Evolutionary conservation across 2,329 filamentous ascomycete species (phyloP).

Genomic region (Rhynchosporium agropyri): DNA sequence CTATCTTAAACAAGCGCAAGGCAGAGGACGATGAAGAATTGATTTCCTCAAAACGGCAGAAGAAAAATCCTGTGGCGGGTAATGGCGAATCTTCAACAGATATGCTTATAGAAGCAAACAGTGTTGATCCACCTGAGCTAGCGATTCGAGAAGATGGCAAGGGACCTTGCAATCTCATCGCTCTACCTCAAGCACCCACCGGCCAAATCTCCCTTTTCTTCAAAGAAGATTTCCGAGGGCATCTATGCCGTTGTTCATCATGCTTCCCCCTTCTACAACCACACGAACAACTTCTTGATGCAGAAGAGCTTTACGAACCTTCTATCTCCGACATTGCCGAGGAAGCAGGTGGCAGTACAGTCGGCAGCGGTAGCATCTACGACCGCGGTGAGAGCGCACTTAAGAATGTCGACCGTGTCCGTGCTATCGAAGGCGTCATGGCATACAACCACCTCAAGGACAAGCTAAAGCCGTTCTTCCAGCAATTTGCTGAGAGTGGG

Average conservation of each 20-base stretch:
- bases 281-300: conserved; percentile 83
- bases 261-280: conserved; percentile 75
- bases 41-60: conserved; percentile 53
- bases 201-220: conserved; percentile 81
- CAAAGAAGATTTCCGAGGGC: conserved; percentile 74
- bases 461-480: conserved; percentile 91
- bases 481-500: conserved; percentile 91
- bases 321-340: conserved; percentile 71
- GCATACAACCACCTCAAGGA: conserved; percentile 96
- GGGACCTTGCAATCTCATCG: conserved; percentile 60
- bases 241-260: conserved; percentile 78
- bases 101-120: background rate
- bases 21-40: conserved; percentile 52
- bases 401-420: conserved; percentile 87
- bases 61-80: conserved; percentile 35
- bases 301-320: conserved; percentile 93
- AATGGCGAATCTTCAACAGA: conserved; percentile 5
- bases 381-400: conserved; percentile 92
- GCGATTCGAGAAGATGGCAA: conserved; percentile 22
- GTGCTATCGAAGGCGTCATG: conserved; percentile 96
- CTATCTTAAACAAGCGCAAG: conserved; percentile 65
- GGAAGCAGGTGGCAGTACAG: conserved; percentile 57
- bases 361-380: conserved; percentile 79
- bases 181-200: conserved; percentile 58
- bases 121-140: conserved; percentile 30